phyloP scores from a whole-genome alignment of 257 asterid species.

The Nicotiana sylvestris region DNA sequence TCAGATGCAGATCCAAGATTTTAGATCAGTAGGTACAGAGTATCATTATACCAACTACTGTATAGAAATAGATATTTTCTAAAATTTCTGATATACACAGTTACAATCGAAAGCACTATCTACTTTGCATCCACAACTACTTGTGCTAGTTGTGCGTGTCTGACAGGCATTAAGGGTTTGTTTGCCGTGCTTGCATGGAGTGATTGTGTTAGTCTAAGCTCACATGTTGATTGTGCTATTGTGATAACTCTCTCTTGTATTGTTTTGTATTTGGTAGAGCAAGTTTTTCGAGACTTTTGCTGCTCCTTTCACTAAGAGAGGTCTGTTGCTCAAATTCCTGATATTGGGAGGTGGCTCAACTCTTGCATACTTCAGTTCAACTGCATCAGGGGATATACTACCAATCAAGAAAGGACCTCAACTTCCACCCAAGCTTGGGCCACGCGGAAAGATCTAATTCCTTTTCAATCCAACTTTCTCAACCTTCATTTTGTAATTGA shows the following conservation, averaged over 20 bases:
- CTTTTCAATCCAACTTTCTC: conserved; percentile 10
- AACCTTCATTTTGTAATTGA: conserved; percentile 21
- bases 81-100: not conserved
- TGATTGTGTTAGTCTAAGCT: not conserved
- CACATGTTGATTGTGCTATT: not conserved
- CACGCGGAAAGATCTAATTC: conserved; percentile 72
- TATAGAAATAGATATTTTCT: not conserved
- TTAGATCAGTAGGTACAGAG: not conserved
- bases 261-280: conserved; percentile 47
- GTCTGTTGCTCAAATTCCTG: conserved; percentile 88
- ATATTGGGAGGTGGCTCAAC: conserved; percentile 80
- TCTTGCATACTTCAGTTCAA: conserved; percentile 78
- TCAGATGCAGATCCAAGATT: not conserved
- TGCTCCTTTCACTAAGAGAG: conserved; percentile 98
- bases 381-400: conserved; percentile 74
- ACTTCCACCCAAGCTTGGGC: conserved; percentile 88
- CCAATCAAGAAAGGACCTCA: conserved; percentile 95
- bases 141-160: not conserved
- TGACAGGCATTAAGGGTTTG: conserved; percentile 10
- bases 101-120: not conserved
- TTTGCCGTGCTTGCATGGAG: not conserved
- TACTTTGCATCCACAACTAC: not conserved
- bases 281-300: conserved; percentile 96
- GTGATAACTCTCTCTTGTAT: not conserved
- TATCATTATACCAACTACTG: not conserved